Evolutionary conservation across 768 basidiomycete species (phyloP).

Genomic region (Termitomyces eurrhizus): DNA sequence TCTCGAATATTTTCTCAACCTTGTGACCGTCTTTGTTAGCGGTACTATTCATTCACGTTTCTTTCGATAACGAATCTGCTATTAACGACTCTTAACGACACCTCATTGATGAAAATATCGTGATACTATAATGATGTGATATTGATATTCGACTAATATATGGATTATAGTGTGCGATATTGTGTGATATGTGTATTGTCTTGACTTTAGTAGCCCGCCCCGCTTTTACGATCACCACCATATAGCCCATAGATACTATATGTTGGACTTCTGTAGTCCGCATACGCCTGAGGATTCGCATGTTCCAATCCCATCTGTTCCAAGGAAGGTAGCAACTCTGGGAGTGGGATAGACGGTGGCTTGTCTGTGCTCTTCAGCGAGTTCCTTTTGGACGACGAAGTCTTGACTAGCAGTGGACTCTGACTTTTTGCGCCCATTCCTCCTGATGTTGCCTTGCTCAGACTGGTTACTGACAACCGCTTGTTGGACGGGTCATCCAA

Average conservation of each 20-base stretch:
- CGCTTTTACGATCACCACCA: slow-evolving; percentile 56
- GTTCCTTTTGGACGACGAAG: slow-evolving; percentile 3
- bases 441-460: slow-evolving; percentile 24
- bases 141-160: background rate
- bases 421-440: background rate
- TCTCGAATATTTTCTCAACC: background rate
- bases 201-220: slow-evolving; percentile 9
- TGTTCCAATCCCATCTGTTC: slow-evolving; percentile 76
- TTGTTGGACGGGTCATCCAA: slow-evolving; percentile 8
- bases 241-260: slow-evolving; percentile 82
- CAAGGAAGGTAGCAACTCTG: slow-evolving; percentile 67
- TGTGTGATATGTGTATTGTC: background rate
- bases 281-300: slow-evolving; percentile 55
- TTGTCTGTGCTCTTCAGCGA: slow-evolving; percentile 42
- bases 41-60: background rate
- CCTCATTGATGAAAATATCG: background rate
- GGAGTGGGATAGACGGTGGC: slow-evolving; percentile 78
- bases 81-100: background rate
- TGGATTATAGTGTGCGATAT: background rate
- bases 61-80: background rate
- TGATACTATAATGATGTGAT: background rate
- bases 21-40: background rate
- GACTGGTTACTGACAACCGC: slow-evolving; percentile 20
- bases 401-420: slow-evolving; percentile 1
- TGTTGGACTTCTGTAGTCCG: slow-evolving; percentile 72